A percentile compares a stretch with the other conserved stretches of the same genome.
These are phyloP conservation scores for Mortierella alpina DNA, from an alignment of 192 early-diverging fungal genomes.

Conservation along the genomic window DNA sequence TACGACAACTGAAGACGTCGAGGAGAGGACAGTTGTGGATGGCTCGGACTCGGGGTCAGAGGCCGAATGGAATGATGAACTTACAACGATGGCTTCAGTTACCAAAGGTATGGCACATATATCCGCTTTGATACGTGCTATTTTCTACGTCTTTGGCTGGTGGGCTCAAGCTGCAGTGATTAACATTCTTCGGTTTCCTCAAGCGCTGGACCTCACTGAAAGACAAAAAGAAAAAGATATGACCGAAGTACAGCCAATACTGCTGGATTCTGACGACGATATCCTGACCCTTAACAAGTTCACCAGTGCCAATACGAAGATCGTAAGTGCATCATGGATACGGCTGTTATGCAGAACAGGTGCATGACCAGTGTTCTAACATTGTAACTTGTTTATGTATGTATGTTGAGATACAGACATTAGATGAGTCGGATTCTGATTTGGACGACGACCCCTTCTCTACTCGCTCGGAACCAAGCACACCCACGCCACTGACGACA, in stretches of 20 bases:
- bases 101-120: neutral
- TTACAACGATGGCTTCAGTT: neutral
- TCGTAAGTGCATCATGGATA: slow-evolving; percentile 10
- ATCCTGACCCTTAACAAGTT: slow-evolving; percentile 10
- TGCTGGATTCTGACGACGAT: slow-evolving; percentile 34
- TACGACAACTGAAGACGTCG: neutral
- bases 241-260: neutral
- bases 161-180: neutral
- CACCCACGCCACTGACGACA: neutral
- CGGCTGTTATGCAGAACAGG: neutral
- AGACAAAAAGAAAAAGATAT: neutral
- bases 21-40: neutral
- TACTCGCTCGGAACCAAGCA: neutral
- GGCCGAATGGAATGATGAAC: slow-evolving; percentile 39
- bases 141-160: neutral
- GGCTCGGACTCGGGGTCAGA: slow-evolving; percentile 44
- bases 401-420: neutral
- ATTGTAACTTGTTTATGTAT: neutral
- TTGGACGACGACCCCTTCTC: slow-evolving; percentile 35
- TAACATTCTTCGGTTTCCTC: no score
- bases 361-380: neutral
- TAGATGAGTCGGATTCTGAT: slow-evolving; percentile 40
- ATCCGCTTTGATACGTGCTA: neutral
- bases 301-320: neutral
- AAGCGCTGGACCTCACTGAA: no score